Conservation (phyloP, 768 basidiomycete species). For the Cytidiella melzeri region DNA sequence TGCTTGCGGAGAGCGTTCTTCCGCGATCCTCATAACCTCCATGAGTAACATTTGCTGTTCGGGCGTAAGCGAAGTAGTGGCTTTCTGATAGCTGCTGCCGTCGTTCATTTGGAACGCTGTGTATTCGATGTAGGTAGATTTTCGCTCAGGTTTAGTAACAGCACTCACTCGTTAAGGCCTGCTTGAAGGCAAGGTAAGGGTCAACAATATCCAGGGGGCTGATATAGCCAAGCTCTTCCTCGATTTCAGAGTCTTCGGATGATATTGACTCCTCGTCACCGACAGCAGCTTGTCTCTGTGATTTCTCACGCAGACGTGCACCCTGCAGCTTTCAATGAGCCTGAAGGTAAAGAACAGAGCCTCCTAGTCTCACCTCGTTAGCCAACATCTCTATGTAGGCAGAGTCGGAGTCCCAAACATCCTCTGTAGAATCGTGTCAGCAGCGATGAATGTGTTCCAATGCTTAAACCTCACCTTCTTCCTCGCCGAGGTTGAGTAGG, state of each 20-base stretch:
- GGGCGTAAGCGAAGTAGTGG: slow-evolving; percentile 62
- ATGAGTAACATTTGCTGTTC: slow-evolving; percentile 79
- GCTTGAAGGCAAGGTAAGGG: slow-evolving; percentile 73
- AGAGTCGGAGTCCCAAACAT: slow-evolving; percentile 88
- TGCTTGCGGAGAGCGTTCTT: slow-evolving; percentile 20
- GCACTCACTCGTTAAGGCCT: slow-evolving; percentile 63
- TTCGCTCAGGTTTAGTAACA: not conserved
- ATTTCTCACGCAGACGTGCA: slow-evolving; percentile 62
- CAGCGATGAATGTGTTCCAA: not conserved
- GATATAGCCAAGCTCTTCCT: slow-evolving; percentile 82
- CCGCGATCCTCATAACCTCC: slow-evolving; percentile 78
- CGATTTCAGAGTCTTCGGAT: slow-evolving; percentile 48
- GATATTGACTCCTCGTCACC: slow-evolving; percentile 30
- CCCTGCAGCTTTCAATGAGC: slow-evolving; percentile 36
- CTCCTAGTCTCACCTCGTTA: slow-evolving; percentile 51
- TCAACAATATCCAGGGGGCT: slow-evolving; percentile 78
- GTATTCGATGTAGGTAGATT: slow-evolving; percentile 1
- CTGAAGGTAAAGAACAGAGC: slow-evolving; percentile 1
- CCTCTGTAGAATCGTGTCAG: slow-evolving; percentile 40
- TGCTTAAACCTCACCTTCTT: slow-evolving; percentile 55
- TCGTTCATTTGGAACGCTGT: slow-evolving; percentile 77
- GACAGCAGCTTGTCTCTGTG: slow-evolving; percentile 32
- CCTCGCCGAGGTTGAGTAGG: slow-evolving; percentile 57
- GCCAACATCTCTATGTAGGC: slow-evolving; percentile 85
- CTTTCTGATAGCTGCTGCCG: slow-evolving; percentile 56